A percentile compares a stretch with the other conserved stretches of the same genome.
Evolutionary conservation across 2,329 filamentous ascomycete genomes (phyloP).

Genomic region (Diaporthe batatas): DNA sequence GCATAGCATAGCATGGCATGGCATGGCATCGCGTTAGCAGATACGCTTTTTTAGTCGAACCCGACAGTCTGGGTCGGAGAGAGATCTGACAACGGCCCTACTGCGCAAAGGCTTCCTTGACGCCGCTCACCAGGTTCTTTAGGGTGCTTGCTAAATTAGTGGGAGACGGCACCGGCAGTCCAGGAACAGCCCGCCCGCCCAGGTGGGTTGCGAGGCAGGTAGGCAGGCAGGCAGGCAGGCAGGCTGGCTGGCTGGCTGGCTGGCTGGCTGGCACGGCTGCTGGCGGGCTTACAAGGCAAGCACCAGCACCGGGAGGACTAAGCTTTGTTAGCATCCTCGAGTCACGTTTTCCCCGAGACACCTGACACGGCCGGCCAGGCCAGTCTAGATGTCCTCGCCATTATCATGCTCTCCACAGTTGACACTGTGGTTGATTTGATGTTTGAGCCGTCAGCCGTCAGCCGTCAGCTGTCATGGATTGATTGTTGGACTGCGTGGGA

Average conservation of each 20-base stretch:
- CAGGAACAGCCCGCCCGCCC: constrained; percentile 38
- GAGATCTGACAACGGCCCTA: constrained; percentile 54
- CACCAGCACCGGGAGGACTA: constrained; percentile 18
- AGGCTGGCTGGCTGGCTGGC: constrained; percentile 8
- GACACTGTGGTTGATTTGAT: background rate
- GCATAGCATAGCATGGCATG: constrained; percentile 23
- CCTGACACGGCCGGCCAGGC: background rate
- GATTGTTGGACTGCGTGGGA: background rate
- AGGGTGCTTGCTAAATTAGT: constrained; percentile 43
- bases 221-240: background rate
- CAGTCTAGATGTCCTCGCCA: background rate
- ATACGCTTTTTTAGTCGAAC: constrained; percentile 56
- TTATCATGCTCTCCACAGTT: background rate
- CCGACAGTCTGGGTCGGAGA: constrained; percentile 54
- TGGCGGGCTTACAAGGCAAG: constrained; percentile 28
- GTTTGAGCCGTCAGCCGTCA: background rate
- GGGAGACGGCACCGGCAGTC: constrained; percentile 40
- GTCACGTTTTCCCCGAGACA: constrained; percentile 24
- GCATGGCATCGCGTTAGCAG: constrained; percentile 44
- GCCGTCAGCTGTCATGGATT: background rate
- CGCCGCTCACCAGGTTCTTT: constrained; percentile 41
- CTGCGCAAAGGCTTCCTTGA: constrained; percentile 44
- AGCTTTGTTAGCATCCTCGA: constrained; percentile 18
- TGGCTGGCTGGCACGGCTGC: background rate
- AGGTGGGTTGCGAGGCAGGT: constrained; percentile 29